Evolutionary conservation across 805 yeast species (phyloP).

Genomic region (Nakazawaea wickerhamii): DNA sequence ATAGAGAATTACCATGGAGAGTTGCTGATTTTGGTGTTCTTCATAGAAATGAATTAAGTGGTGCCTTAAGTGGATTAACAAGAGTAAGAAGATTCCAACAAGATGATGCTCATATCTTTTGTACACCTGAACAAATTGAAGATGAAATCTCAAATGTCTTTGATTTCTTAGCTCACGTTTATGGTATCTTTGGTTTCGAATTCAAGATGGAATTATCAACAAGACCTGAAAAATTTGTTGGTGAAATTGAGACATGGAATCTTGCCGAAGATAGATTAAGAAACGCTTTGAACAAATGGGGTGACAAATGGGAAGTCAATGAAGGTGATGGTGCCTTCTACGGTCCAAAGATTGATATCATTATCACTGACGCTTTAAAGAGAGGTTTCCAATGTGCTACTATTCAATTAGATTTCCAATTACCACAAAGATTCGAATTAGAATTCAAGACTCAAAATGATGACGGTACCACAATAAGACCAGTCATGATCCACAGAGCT

Average conservation of each 20-base stretch:
- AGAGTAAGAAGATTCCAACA: constrained; percentile 99
- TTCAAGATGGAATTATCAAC: constrained; percentile 97
- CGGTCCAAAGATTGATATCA: constrained; percentile 94
- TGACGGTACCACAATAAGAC: constrained; percentile 59
- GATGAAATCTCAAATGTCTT: constrained; percentile 77
- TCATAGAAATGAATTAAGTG: constrained; percentile 94
- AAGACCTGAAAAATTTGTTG: constrained; percentile 94
- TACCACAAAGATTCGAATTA: constrained; percentile 89
- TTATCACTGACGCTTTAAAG: constrained; percentile 87
- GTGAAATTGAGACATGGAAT: constrained; percentile 93
- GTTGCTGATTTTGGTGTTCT: constrained; percentile 97
- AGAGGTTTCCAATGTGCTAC: constrained; percentile 99
- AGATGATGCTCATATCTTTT: constrained; percentile 98
- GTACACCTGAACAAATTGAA: constrained; percentile 87
- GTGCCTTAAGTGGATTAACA: constrained; percentile 91
- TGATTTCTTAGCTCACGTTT: constrained; percentile 78
- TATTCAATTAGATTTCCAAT: constrained; percentile 96
- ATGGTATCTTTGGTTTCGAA: constrained; percentile 90
- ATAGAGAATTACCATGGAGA: constrained; percentile 97
- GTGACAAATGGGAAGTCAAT: constrained; percentile 90
- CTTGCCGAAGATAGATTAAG: constrained; percentile 82
- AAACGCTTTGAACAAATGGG: constrained; percentile 76
- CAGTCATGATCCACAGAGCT: constrained; percentile 99
- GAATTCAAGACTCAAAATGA: constrained; percentile 74
- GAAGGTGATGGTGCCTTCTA: constrained; percentile 97